Evolutionary conservation across 2,329 filamentous ascomycete species (phyloP).

Genomic region (Calonectria crousiana): DNA sequence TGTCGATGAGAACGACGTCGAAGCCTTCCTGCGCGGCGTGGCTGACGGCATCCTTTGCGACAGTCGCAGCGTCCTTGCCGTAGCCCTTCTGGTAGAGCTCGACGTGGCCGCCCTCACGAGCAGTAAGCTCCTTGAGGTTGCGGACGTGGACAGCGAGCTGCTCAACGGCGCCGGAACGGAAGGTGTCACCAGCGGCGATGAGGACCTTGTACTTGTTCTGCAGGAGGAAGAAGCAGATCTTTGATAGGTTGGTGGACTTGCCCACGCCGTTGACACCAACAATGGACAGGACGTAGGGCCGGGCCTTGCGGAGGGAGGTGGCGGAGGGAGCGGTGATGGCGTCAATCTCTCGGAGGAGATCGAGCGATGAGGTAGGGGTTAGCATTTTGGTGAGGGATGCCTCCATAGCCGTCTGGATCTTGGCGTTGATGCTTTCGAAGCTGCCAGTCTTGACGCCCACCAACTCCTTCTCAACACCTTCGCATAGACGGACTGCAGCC

Average conservation of each 20-base stretch:
- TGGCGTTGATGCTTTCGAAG: slow-evolving; percentile 89
- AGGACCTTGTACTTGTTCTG: slow-evolving; percentile 98
- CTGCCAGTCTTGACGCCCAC: slow-evolving; percentile 90
- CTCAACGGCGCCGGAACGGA: slow-evolving; percentile 96
- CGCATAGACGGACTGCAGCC: slow-evolving; percentile 89
- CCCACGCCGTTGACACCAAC: slow-evolving; percentile 98
- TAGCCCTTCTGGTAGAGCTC: slow-evolving; percentile 98
- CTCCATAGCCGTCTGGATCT: slow-evolving; percentile 89
- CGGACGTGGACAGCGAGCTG: slow-evolving; percentile 95
- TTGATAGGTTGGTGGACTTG: slow-evolving; percentile 97
- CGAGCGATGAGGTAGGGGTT: slow-evolving; percentile 93
- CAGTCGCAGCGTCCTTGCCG: slow-evolving; percentile 95
- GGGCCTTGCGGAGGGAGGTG: slow-evolving; percentile 71
- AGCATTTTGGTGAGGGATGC: slow-evolving; percentile 94
- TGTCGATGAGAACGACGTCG: slow-evolving; percentile 97
- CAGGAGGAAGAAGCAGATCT: slow-evolving; percentile 97
- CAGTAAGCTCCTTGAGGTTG: slow-evolving; percentile 89
- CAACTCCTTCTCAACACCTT: slow-evolving; percentile 90
- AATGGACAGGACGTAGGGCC: slow-evolving; percentile 97
- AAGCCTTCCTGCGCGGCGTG: slow-evolving; percentile 81
- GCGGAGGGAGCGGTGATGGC: slow-evolving; percentile 76
- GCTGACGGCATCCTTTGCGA: slow-evolving; percentile 92
- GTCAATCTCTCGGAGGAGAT: slow-evolving; percentile 93
- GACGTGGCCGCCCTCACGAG: slow-evolving; percentile 85
- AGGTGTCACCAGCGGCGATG: slow-evolving; percentile 95